phyloP scores from a whole-genome alignment of 1,284 basidiomycete species.

The Ceraceosorus guamensis region DNA sequence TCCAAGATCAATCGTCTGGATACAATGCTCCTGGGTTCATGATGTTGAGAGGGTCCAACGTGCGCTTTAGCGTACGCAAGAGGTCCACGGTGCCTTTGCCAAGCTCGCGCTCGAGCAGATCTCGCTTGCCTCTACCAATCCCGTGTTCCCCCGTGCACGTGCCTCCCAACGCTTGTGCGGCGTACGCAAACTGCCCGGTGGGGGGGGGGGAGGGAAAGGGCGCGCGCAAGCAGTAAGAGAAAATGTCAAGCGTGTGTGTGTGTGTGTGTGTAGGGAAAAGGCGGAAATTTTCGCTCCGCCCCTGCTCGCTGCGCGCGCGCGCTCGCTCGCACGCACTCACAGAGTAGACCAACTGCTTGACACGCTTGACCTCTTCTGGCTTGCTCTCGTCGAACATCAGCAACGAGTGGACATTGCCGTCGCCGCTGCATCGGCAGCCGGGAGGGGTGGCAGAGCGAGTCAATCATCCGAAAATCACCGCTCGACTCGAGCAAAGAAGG shows the following conservation, averaged over 20 bases:
- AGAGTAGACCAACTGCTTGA: constrained; percentile 51
- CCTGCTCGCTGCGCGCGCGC: no score
- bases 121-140: constrained; percentile 32
- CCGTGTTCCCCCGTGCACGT: constrained; percentile 52
- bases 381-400: constrained; percentile 26
- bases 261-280: no score
- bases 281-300: no score
- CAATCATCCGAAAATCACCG: no score
- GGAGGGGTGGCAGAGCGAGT: no score
- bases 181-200: no score
- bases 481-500: no score
- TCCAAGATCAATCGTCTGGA: no score
- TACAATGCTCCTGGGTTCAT: constrained; percentile 37
- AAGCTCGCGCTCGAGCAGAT: constrained; percentile 31
- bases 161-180: constrained; percentile 52
- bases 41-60: constrained; percentile 32
- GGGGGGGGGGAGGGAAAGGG: no score
- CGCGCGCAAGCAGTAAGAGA: no score
- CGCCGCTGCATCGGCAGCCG: no score
- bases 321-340: constrained; percentile 39
- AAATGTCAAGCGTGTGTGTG: no score
- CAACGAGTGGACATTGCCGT: constrained; percentile 57
- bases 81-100: constrained; percentile 26
- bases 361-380: constrained; percentile 29
- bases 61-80: constrained; percentile 31